These are phyloP conservation scores for Phytophthora aleatoria DNA, from an alignment of 352 stramenopile species.

Conservation along the genomic window DNA sequence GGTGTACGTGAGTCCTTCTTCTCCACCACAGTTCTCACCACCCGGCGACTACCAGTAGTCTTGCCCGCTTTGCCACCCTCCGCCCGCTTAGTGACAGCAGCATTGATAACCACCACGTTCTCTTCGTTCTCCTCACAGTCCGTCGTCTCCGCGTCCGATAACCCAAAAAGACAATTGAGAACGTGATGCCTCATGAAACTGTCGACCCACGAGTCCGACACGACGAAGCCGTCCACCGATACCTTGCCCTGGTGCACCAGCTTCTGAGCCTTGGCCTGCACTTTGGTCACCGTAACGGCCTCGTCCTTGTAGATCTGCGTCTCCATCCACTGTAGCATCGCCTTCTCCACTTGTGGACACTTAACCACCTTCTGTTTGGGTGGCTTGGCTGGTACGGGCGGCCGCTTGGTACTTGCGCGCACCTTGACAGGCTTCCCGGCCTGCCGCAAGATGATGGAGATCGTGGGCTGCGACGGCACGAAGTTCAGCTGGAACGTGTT, in stretches of 20 bases:
- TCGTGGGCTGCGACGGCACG: constrained; percentile 76
- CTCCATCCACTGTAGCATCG: constrained; percentile 67
- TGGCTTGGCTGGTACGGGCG: constrained; percentile 43
- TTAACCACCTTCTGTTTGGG: constrained; percentile 58
- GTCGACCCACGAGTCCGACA: constrained; percentile 39
- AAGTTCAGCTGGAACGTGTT: constrained; percentile 56
- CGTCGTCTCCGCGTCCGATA: constrained; percentile 31
- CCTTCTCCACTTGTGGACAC: constrained; percentile 67
- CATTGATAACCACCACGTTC: background rate
- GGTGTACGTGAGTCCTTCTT: constrained; percentile 20
- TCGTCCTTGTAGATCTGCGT: constrained; percentile 27
- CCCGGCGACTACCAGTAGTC: constrained; percentile 8
- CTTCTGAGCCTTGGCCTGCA: constrained; percentile 23
- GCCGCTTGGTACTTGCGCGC: constrained; percentile 45
- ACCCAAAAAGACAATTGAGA: constrained; percentile 31
- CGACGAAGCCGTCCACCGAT: constrained; percentile 24
- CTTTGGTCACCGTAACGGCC: constrained; percentile 20
- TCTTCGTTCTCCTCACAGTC: constrained; percentile 15
- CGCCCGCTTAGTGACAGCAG: constrained; percentile 7
- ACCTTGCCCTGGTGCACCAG: constrained; percentile 16
- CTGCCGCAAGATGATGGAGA: constrained; percentile 73
- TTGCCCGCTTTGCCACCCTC: constrained; percentile 19
- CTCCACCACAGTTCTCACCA: constrained; percentile 8
- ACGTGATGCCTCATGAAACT: constrained; percentile 33
- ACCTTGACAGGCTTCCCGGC: constrained; percentile 40